phyloP scores from a whole-genome alignment of 345 rosid species.

The Bruguiera sexangula region DNA sequence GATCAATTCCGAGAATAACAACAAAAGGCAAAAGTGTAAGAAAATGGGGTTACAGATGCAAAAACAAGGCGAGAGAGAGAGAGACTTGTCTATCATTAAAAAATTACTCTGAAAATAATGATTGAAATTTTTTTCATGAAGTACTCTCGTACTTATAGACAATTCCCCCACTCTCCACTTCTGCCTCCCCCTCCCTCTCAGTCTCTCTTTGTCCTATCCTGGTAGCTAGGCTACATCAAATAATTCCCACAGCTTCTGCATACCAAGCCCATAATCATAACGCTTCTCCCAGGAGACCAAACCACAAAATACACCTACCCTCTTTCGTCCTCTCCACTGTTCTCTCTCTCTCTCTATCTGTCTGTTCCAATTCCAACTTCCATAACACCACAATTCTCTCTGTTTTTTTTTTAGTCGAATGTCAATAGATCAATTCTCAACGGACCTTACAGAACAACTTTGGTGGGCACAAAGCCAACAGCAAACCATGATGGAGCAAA shows the following conservation, averaged over 20 bases:
- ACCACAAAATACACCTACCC: slow-evolving; percentile 2
- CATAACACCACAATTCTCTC: neutral
- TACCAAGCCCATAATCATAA: slow-evolving; percentile 38
- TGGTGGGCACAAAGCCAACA: slow-evolving; percentile 39
- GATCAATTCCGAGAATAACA: too few relatives aligned
- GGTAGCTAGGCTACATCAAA: slow-evolving; percentile 15
- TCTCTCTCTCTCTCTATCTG: neutral
- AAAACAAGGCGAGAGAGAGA: too few relatives aligned
- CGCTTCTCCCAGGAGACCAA: slow-evolving; percentile 13
- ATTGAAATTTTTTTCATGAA: slow-evolving; percentile 19
- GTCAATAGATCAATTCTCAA: slow-evolving; percentile 50
- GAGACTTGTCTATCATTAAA: neutral
- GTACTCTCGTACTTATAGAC: slow-evolving; percentile 18
- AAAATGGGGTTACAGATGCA: neutral
- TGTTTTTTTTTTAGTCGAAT: slow-evolving; percentile 21
- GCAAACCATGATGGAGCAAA: slow-evolving; percentile 16
- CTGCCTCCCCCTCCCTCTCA: neutral
- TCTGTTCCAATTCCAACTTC: neutral
- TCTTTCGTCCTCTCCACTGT: neutral
- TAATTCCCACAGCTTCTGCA: slow-evolving; percentile 29
- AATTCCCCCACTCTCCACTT: neutral
- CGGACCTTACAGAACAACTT: slow-evolving; percentile 36
- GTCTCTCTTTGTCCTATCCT: slow-evolving; percentile 17
- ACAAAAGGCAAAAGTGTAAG: too few relatives aligned
- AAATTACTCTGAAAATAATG: slow-evolving; percentile 25